Base-by-base conservation (phyloP, 2,329 filamentous ascomycete species). In the Neofusicoccum kwambonambiense region DNA sequence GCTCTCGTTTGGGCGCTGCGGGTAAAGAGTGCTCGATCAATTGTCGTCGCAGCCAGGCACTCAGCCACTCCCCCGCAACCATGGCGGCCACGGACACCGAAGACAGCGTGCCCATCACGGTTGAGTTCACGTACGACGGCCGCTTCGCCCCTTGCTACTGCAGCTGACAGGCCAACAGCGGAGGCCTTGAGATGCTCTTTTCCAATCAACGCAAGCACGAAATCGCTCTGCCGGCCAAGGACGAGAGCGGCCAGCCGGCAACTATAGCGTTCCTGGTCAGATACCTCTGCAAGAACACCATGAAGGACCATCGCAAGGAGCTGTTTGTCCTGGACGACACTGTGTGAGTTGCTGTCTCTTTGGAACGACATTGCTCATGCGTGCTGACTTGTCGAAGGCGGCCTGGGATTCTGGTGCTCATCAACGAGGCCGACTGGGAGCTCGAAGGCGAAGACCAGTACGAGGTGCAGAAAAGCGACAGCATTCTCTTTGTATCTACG, bases 361-460 rank as follows among this genome's bases (percentile, higher is more conserved):
- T 17, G 27, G 4, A 37, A 9, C 6, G 27, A 7, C n/a, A 13
- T 0, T 42, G 13, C 68, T 68, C 54, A 69, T 62, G 68, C 44
- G 12, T 13, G 50, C 35, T 35, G 34, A 64, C 66, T 71, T 51
- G 27, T 17, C n/a, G 31, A 64, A 98, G 94, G 67, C 93, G 95
- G 62, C 95, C 95, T 4, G 95, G 95, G 2, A 97, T 99, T 76
- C 86, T 99, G 49, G 94, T 97, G 34, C 84, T 99, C 65, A 96
- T 99, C 77, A 99, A 99, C 75, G 95, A 99, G 72, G 92, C 93
- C 31, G 95, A 99, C 77, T 99, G 95, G 95, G 95, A 98, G 78
- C 86, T 99, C 12, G 95, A 98, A 79, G 95, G 93, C 17, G 94
- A 98, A 79, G 93, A 95, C 75, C 85, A 88, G 69, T 98, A 98